Percentiles rank a stretch among this genome's conserved stretches.
Conservation (phyloP, 2,329 filamentous ascomycete species). For the Hypoxylon sp. region DNA sequence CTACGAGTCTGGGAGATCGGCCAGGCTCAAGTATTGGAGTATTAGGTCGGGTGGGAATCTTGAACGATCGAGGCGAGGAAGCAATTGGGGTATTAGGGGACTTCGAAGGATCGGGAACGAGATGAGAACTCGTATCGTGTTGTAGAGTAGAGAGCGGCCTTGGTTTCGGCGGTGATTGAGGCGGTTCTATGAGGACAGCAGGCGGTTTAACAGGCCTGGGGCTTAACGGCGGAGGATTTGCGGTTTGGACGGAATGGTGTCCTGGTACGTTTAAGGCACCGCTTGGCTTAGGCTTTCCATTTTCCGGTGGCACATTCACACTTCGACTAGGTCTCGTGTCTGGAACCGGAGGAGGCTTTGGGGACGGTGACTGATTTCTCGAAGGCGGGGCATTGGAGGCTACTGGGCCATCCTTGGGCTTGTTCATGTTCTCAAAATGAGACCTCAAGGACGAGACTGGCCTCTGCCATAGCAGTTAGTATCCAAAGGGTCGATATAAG, state of each 20-base stretch:
- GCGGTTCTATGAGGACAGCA: constrained; percentile 77
- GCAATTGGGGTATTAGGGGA: constrained; percentile 59
- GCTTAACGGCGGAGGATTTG: constrained; percentile 61
- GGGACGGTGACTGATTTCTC: constrained; percentile 54
- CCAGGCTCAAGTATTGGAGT: constrained; percentile 66
- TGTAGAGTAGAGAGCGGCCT: constrained; percentile 55
- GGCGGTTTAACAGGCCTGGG: constrained; percentile 68
- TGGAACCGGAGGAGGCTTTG: constrained; percentile 54
- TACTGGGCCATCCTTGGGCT: constrained; percentile 59
- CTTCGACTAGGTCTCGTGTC: constrained; percentile 53
- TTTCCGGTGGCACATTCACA: constrained; percentile 48
- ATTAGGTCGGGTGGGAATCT: constrained; percentile 69
- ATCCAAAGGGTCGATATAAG: constrained; percentile 30
- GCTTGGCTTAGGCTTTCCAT: constrained; percentile 49
- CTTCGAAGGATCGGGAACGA: constrained; percentile 64
- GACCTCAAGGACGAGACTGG: constrained; percentile 86
- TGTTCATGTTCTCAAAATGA: constrained; percentile 84
- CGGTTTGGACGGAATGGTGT: constrained; percentile 63
- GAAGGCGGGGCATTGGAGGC: constrained; percentile 49
- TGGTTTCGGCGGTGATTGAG: constrained; percentile 75
- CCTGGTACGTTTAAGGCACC: constrained; percentile 44
- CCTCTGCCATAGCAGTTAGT: constrained; percentile 67
- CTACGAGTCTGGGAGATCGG: constrained; percentile 64
- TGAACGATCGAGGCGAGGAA: constrained; percentile 63
- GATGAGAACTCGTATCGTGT: constrained; percentile 60